phyloP scores from a whole-genome alignment of 768 basidiomycete species.

The Dentipellis sp. region DNA sequence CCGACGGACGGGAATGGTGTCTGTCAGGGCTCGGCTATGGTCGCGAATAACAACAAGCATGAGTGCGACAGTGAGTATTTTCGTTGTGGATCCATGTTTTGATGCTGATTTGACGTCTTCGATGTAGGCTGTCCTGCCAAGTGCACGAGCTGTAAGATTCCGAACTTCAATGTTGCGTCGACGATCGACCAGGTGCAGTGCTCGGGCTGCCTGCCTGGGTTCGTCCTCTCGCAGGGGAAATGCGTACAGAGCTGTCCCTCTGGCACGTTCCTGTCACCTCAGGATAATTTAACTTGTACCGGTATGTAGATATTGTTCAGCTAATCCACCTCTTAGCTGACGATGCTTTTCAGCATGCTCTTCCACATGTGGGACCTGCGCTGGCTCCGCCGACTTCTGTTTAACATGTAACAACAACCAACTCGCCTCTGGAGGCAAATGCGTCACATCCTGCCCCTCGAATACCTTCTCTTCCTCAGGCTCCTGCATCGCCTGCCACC shows the following conservation, averaged over 20 bases:
- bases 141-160: slow-evolving; percentile 70
- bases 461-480: slow-evolving; percentile 59
- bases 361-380: slow-evolving; percentile 66
- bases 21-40: slow-evolving; percentile 59
- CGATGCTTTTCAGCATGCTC: slow-evolving; percentile 42
- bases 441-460: slow-evolving; percentile 66
- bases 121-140: slow-evolving; percentile 76
- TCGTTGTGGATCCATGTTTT: neutral
- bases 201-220: slow-evolving; percentile 72
- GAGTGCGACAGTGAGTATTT: slow-evolving; percentile 68
- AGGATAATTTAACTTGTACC: slow-evolving; percentile 66
- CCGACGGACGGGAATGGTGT: slow-evolving; percentile 55
- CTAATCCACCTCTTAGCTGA: slow-evolving; percentile 6
- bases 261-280: slow-evolving; percentile 62
- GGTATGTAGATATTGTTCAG: slow-evolving; percentile 34
- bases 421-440: slow-evolving; percentile 65
- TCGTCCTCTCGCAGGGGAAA: slow-evolving; percentile 56
- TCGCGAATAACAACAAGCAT: slow-evolving; percentile 77
- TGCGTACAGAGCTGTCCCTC: slow-evolving; percentile 67
- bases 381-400: slow-evolving; percentile 59
- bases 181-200: slow-evolving; percentile 60
- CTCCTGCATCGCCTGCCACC: slow-evolving; percentile 69
- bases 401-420: slow-evolving; percentile 59
- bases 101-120: slow-evolving; percentile 5
- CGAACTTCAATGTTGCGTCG: slow-evolving; percentile 62